A percentile compares a stretch with the other conserved stretches of the same genome.
phyloP scores from a whole-genome alignment of 2,329 filamentous ascomycete genomes.

The Fusarium zealandicum region DNA sequence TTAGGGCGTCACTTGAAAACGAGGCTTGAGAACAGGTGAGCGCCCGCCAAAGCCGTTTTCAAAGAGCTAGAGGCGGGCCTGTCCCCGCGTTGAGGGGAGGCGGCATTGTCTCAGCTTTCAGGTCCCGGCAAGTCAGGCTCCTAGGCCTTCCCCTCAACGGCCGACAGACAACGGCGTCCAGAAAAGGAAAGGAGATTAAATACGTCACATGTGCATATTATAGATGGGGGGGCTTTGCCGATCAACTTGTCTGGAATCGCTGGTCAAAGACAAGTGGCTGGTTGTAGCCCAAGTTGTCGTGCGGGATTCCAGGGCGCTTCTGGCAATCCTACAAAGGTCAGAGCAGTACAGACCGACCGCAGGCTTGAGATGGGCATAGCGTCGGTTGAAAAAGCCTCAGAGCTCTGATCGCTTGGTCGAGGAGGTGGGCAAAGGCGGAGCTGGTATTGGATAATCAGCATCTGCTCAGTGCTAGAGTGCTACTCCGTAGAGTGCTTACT shows the following conservation, averaged over 20 bases:
- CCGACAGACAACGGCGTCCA: slow-evolving; percentile 12
- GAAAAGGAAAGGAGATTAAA: slow-evolving; percentile 15
- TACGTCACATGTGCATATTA: slow-evolving; percentile 34
- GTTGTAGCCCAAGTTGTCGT: slow-evolving; percentile 3
- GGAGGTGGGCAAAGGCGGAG: slow-evolving; percentile 21
- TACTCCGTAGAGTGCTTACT: slow-evolving; percentile 23
- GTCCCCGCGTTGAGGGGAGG: slow-evolving; percentile 8
- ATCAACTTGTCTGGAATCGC: slow-evolving; percentile 35
- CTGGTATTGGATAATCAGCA: slow-evolving; percentile 31
- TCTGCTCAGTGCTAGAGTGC: slow-evolving; percentile 19
- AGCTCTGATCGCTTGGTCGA: slow-evolving; percentile 4
- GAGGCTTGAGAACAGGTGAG: neutral
- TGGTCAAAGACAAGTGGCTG: slow-evolving; percentile 5
- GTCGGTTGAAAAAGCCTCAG: slow-evolving; percentile 6
- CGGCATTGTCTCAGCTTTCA: slow-evolving; percentile 22
- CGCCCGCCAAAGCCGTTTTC: neutral
- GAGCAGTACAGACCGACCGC: neutral
- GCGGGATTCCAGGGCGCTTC: neutral
- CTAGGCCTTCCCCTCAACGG: neutral
- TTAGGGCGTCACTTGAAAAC: neutral
- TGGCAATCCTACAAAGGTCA: neutral
- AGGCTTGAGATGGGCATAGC: neutral
- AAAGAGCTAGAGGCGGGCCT: slow-evolving; percentile 8
- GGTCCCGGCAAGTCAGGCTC: slow-evolving; percentile 7
- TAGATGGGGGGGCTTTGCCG: slow-evolving; percentile 18